Evolutionary conservation across 2,329 filamentous ascomycete genomes (phyloP).

Genomic region (Phialophora tarda): DNA sequence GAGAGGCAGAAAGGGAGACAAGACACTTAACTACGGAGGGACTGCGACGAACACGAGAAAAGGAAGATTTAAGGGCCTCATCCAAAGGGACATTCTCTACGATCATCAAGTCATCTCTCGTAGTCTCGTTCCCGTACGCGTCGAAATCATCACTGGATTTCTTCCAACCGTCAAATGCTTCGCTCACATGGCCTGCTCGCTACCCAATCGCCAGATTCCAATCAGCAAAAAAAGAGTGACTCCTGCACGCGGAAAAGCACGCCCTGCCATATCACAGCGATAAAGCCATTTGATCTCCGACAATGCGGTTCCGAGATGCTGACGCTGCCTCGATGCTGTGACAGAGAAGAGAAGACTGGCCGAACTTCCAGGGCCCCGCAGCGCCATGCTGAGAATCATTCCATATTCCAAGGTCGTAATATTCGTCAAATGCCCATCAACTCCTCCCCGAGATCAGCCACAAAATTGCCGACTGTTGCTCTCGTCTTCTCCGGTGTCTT

Average conservation of each 20-base stretch:
- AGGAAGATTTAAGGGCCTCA: neutral
- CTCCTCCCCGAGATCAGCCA: constrained; percentile 16
- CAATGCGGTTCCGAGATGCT: neutral
- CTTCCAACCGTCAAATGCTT: neutral
- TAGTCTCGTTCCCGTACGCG: neutral
- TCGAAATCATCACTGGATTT: neutral
- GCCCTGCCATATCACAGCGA: neutral
- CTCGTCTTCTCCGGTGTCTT: constrained; percentile 24
- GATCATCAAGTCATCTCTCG: constrained; percentile 9
- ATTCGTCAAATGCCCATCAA: constrained; percentile 14
- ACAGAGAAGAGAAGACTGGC: neutral
- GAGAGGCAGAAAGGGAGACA: too few species aligned
- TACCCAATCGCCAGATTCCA: neutral
- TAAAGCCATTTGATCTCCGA: neutral
- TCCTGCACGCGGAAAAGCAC: neutral
- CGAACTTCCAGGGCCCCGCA: neutral
- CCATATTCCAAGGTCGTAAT: neutral
- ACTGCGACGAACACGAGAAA: neutral
- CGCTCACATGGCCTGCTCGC: neutral
- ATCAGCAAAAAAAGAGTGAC: neutral
- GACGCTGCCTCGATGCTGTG: neutral
- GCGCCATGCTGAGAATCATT: neutral
- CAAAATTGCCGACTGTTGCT: constrained; percentile 21
- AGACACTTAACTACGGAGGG: neutral
- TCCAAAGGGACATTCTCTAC: neutral